Base-by-base conservation (phyloP, 768 basidiomycete genomes). In the Imleria badia region DNA sequence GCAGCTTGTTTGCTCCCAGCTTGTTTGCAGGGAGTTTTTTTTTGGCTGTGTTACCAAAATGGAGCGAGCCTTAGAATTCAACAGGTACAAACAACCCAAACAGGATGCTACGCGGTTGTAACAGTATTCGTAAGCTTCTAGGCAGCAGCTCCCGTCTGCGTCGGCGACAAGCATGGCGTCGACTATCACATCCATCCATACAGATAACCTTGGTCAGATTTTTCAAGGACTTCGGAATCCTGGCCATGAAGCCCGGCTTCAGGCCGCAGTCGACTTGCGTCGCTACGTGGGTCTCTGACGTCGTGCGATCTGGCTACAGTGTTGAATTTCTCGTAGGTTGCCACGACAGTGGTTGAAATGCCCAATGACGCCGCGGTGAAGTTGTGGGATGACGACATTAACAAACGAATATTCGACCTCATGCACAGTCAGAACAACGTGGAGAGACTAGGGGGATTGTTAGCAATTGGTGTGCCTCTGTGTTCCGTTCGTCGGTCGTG, bases 351-450 rank as follows among this genome's bases (percentile, higher is more conserved):
- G 5, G 80, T 86, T 9, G 91, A 94, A 66, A 86, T 91, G 82
- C 83, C 89, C 11, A 84, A 89, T 2, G 91, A 93, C 60, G 84
- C 84, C 13, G 86, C 87, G 11, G 81, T 84, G 1, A 91, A 91
- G 67, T 74, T 93, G 45, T 94, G 91, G 90, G 89, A 93, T 57
- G 87, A 91, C 59, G 84, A 83, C 52, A 87, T 95, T 61, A 93
- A 86, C 66, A 80, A 83, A 58, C 76, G 84, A 35, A 75, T 95
- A 49, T 91, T 93, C 66, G 87, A 89, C 60, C 80, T 94, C 42
- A 86, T 90, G 53, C 91, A 94, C 66, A 90, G 89, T 63, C 85
- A 85, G 66, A 86, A 84, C 65, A 82, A 78, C 48, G 76, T 79
- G 22, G 93, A 95, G 69, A 89, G 90, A 59, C 81, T 94, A 50